Conservation (phyloP, 257 asterid genomes). For the Jacaranda mimosifolia region DNA sequence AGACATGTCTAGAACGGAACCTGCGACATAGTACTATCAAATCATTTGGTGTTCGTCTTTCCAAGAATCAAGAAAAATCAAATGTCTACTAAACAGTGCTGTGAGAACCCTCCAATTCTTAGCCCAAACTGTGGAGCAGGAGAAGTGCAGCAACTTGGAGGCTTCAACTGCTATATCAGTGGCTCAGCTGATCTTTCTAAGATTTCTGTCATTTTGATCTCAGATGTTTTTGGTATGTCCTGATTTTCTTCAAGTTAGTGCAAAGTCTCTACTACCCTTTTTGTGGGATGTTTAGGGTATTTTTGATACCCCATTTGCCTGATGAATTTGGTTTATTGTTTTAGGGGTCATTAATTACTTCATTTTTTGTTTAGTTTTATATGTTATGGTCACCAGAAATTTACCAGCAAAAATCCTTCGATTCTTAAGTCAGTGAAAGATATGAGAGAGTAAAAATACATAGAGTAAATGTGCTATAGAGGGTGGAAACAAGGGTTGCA, state of each 20-base stretch:
- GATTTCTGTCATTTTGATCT: slow-evolving; percentile 48
- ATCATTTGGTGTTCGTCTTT: neutral
- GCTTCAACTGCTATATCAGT: slow-evolving; percentile 49
- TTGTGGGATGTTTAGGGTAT: neutral
- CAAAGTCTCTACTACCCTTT: slow-evolving; percentile 17
- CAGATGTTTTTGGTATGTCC: slow-evolving; percentile 67
- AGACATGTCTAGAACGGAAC: no score
- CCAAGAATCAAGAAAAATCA: neutral
- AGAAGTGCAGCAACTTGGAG: slow-evolving; percentile 54
- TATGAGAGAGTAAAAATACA: no score
- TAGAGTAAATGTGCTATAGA: no score
- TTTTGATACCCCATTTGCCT: no score
- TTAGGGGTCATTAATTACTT: no score
- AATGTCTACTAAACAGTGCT: slow-evolving; percentile 61
- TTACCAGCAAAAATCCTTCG: no score
- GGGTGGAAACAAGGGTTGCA: no score
- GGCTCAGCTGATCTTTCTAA: slow-evolving; percentile 53
- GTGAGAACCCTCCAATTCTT: slow-evolving; percentile 57
- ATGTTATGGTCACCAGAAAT: no score
- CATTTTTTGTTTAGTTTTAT: no score
- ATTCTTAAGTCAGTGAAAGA: no score
- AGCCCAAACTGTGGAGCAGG: slow-evolving; percentile 49
- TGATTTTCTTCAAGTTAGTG: neutral
- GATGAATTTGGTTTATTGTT: no score
- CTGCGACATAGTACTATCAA: neutral